Percentiles rank a stretch among this genome's conserved stretches.
These are phyloP conservation scores for Colletotrichum orbiculare DNA, from an alignment of 2,329 filamentous ascomycete genomes.

Conservation along the genomic window DNA sequence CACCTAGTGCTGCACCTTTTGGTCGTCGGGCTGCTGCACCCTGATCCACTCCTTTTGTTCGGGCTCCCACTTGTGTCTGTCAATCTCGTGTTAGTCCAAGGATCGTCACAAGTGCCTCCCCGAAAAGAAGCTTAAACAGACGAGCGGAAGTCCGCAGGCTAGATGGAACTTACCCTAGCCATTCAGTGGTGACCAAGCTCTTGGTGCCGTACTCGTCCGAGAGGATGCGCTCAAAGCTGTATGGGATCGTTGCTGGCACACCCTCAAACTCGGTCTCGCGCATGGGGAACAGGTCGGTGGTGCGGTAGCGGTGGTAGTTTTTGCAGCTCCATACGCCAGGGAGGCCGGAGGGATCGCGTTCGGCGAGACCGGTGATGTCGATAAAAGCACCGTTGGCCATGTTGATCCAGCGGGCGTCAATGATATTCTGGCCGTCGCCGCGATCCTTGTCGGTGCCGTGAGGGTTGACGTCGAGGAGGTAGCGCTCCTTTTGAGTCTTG, in stretches of 20 bases:
- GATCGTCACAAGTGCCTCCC: not conserved
- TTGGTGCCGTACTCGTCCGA: slow-evolving; percentile 73
- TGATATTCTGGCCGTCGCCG: slow-evolving; percentile 79
- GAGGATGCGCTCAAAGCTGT: slow-evolving; percentile 73
- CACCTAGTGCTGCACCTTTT: slow-evolving; percentile 9
- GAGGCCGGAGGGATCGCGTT: slow-evolving; percentile 67
- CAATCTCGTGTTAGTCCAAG: slow-evolving; percentile 35
- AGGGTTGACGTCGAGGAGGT: slow-evolving; percentile 83
- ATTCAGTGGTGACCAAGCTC: slow-evolving; percentile 69
- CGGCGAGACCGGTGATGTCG: slow-evolving; percentile 82
- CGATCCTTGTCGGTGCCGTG: slow-evolving; percentile 70
- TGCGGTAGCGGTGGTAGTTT: slow-evolving; percentile 79
- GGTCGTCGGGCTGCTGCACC: slow-evolving; percentile 36
- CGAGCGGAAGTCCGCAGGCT: not conserved
- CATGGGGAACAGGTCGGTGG: slow-evolving; percentile 80
- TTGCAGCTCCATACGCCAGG: slow-evolving; percentile 83
- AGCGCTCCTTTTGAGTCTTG: slow-evolving; percentile 58
- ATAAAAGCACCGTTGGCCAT: slow-evolving; percentile 80
- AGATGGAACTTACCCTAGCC: slow-evolving; percentile 64
- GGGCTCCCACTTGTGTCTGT: slow-evolving; percentile 70
- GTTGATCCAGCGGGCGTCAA: slow-evolving; percentile 88
- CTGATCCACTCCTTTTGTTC: slow-evolving; percentile 70
- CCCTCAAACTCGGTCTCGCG: slow-evolving; percentile 80
- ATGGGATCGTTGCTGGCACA: slow-evolving; percentile 75
- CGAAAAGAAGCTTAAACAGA: slow-evolving; percentile 16